Evolutionary conservation across 164 flowering plant species (phyloP).

Genomic region (Tetracentron sinense): DNA sequence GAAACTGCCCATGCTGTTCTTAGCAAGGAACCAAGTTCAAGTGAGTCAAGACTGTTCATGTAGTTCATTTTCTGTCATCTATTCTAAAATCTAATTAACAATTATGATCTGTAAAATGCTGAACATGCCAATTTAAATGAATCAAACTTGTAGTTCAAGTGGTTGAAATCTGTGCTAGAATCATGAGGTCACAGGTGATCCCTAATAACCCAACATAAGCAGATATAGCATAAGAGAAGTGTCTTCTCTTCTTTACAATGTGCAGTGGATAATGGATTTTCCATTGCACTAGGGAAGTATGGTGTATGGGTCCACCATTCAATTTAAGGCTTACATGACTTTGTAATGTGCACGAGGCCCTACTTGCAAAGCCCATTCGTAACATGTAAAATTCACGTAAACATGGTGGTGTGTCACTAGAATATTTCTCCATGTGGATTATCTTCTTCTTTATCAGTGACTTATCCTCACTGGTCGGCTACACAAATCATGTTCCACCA

Average conservation of each 20-base stretch:
- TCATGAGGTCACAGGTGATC: not conserved
- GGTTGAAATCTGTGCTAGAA: not conserved
- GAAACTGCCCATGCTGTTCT: conserved; percentile 37
- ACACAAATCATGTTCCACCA: too few relatives aligned
- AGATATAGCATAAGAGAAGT: not conserved
- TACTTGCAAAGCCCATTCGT: too few relatives aligned
- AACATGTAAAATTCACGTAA: too few relatives aligned
- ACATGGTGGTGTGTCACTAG: too few relatives aligned
- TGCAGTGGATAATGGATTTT: not conserved
- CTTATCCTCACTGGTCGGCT: too few relatives aligned
- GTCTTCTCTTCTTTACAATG: not conserved
- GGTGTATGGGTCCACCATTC: not conserved
- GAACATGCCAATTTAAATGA: not conserved
- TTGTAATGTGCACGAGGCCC: too few relatives aligned
- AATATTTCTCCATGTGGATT: not conserved
- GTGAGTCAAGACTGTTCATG: conserved; percentile 40
- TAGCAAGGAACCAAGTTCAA: conserved; percentile 50
- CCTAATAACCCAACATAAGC: not conserved
- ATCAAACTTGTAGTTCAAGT: not conserved
- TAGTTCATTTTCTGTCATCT: not conserved
- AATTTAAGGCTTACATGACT: not conserved
- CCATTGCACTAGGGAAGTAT: not conserved
- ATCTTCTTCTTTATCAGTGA: too few relatives aligned
- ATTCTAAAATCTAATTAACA: not conserved
- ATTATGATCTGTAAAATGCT: not conserved